Base-by-base conservation (phyloP, 805 yeast species). In the Lipomyces kockii region DNA sequence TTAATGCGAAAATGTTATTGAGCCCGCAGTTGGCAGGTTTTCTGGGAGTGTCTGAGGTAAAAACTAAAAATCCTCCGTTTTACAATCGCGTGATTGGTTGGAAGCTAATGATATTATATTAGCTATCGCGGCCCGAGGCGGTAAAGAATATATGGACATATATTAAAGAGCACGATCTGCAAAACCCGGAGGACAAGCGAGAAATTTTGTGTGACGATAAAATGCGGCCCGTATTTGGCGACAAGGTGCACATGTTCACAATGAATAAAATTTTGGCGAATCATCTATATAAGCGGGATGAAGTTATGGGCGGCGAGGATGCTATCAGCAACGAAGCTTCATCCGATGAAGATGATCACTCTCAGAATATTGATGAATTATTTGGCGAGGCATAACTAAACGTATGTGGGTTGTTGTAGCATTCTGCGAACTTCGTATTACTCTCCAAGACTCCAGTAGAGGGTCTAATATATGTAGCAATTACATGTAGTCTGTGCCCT, bases 101-200 rank as follows among this genome's bases (percentile, higher is more conserved):
- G 46, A 56, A 8, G 14, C 25, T 22, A 32, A 25, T n/a, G 20
- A 5, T 20, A 8, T n/a, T 20, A 49, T 17, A 12, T 25, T 22
- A 70, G 63, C 74, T 86, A 55, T 83, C 93, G 2, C 79, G 97
- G 71, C 87, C 94, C 0, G 88, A 88, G 74, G 87, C 89, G 20
- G 92, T 89, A 9, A 89, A 89, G 69, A 77, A 77, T 58, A 76
- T 90, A 4, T 90, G 96, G 96, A 83, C 81, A 14, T 86, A 91
- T 76, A 89, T 91, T 65, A 88, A 87, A 72, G 84, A 76, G 11
- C 75, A 89, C 67, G 76, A 84, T 35, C 77, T 91, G 37, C 96
- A 90, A 75, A 86, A 89, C 69, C 90, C 92, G 0, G 73, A 80
- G 1, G 90, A 91, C 76, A 83, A 83, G 69, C 80, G 94, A 62